Evolutionary conservation across 139 green algal species (phyloP), one percentile per base, ranked within the genome.

Genomic region (Desmodesmus armatus): DNA sequence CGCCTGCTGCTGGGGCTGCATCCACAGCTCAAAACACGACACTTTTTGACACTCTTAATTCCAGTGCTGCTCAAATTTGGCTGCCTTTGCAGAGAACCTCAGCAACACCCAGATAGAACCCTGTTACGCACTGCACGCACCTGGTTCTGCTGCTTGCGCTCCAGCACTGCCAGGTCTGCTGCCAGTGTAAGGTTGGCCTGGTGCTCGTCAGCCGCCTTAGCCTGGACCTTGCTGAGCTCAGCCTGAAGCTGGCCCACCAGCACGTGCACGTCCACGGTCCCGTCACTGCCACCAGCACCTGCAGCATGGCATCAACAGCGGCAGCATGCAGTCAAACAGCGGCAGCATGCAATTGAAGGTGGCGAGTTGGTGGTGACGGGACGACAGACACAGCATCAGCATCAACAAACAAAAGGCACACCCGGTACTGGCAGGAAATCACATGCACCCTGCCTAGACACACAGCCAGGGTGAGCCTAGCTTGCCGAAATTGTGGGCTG

Each of bases 121-220:
- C 0, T 71, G 62, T 5, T 31, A 49, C 13, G 0, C 23, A 33
- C 3, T 4, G n/a, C n/a, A n/a, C 49, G 5, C 55, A 82, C 76
- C 76, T 82, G 76, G 27, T 82, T 82, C 19, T 44, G 62, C 39
- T 82, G 76, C 40, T 82, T 82, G 35, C 75, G 53, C 75, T 82
- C 75, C 75, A 82, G 53, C 7, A 82, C 76, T 39, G 76, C 76
- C 55, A 82, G 76, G 55, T 82, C 76, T 58, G 76, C 76, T 5
- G 55, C 76, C 35, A 82, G 55, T 21, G 62, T 67, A 15, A 82
- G 37, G 40, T 67, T 82, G 17, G 62, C 62, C 31, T 49, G 33
- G 41, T 82, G 51, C 15, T n/a, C 71, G 37, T 82, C 76, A n/a
- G 76, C 78, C 41, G 78, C 78, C 35, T 23, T 23, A n/a, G 77